Conservation (phyloP, 2,329 filamentous ascomycete species). For the Hypoxylon sp. region DNA sequence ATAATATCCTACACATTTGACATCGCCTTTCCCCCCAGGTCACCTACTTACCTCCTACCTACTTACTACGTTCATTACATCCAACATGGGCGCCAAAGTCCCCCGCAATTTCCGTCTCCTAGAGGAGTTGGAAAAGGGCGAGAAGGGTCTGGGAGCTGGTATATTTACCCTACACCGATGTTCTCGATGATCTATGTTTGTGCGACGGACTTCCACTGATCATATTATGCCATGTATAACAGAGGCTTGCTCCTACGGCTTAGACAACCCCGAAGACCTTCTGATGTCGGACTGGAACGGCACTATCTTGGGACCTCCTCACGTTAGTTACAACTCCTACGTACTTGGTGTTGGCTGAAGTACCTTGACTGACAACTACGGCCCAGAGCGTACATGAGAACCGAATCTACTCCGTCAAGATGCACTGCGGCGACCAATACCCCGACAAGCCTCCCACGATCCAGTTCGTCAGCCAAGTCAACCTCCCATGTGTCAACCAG, state of each 20-base stretch:
- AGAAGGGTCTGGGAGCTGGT: constrained; percentile 96
- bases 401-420: constrained; percentile 97
- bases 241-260: constrained; percentile 98
- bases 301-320: constrained; percentile 95
- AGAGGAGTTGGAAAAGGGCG: constrained; percentile 98
- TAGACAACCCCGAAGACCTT: constrained; percentile 93
- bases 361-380: constrained; percentile 19
- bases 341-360: constrained; percentile 2
- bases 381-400: constrained; percentile 95
- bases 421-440: constrained; percentile 92
- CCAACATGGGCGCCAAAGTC: constrained; percentile 73
- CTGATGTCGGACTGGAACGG: constrained; percentile 99
- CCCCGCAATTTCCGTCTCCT: constrained; percentile 96
- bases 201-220: not conserved
- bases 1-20: not conserved
- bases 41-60: not conserved
- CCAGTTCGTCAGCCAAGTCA: constrained; percentile 93
- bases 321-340: constrained; percentile 72
- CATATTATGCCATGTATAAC: constrained; percentile 19
- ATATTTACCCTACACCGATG: constrained; percentile 47
- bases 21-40: not conserved
- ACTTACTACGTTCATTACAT: not conserved
- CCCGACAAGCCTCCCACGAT: constrained; percentile 91
- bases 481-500: constrained; percentile 92
- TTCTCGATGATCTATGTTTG: constrained; percentile 2